Percentiles rank a stretch among this genome's conserved stretches.
Conservation (phyloP, 805 yeast genomes). For the Yarrowia bubula region DNA sequence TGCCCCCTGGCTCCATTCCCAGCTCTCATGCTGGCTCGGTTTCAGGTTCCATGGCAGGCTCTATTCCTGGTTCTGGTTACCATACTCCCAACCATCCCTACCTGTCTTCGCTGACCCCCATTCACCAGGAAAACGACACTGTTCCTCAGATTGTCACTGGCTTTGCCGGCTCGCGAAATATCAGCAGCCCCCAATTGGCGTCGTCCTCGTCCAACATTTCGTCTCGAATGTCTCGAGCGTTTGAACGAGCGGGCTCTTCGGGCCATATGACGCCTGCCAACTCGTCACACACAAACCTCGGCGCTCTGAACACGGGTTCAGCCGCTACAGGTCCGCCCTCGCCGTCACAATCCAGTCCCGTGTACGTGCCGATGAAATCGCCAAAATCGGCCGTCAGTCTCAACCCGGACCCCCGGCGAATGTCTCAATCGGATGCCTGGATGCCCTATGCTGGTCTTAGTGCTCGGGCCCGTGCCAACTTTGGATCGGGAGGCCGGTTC, state of each 20-base stretch:
- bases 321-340: background rate
- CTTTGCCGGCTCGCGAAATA: conserved; percentile 21
- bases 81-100: conserved; percentile 22
- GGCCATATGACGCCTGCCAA: conserved; percentile 3
- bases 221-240: conserved; percentile 26
- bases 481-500: conserved; percentile 21
- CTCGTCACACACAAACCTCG: conserved; percentile 21
- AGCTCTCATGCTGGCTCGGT: conserved; percentile 1
- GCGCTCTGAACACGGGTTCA: background rate
- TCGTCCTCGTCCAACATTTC: conserved; percentile 11
- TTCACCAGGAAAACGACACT: conserved; percentile 9
- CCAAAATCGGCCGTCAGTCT: conserved; percentile 19
- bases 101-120: conserved; percentile 13
- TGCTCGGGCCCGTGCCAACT: conserved; percentile 24
- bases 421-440: conserved; percentile 24
- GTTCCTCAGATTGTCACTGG: conserved; percentile 21
- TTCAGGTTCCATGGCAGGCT: conserved; percentile 10
- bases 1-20: conserved; percentile 24
- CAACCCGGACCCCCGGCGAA: conserved; percentile 19
- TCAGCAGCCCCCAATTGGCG: conserved; percentile 19
- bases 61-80: conserved; percentile 20
- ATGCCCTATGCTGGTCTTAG: conserved; percentile 27
- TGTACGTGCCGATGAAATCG: conserved; percentile 16
- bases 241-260: conserved; percentile 23
- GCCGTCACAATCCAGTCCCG: conserved; percentile 16